These are phyloP conservation scores for Citrus australasica DNA, from an alignment of 345 rosid species.

Conservation along the genomic window DNA sequence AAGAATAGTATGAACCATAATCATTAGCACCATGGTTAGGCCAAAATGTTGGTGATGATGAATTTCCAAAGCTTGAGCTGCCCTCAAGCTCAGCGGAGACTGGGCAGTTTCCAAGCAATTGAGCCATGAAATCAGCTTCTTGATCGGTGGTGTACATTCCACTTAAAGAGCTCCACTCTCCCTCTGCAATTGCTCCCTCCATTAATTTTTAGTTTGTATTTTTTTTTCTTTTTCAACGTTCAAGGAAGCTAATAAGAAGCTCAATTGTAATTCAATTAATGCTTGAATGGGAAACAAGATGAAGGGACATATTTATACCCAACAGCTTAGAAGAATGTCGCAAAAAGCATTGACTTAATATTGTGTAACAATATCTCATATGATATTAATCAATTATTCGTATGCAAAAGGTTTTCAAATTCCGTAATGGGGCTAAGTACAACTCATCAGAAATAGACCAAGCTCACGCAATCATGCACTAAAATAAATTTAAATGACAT, in stretches of 20 bases:
- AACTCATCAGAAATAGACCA: slow-evolving; percentile 28
- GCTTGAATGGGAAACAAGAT: slow-evolving; percentile 19
- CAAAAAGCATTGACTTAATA: slow-evolving; percentile 20
- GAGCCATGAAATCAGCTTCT: slow-evolving; percentile 74
- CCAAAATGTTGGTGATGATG: slow-evolving; percentile 32
- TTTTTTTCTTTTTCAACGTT: too few relatives aligned
- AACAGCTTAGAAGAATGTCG: slow-evolving; percentile 18
- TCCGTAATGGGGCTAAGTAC: slow-evolving; percentile 30
- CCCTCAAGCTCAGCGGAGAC: slow-evolving; percentile 17
- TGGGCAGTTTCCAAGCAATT: slow-evolving; percentile 42
- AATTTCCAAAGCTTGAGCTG: slow-evolving; percentile 17
- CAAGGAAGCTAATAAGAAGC: not conserved
- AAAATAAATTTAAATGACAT: slow-evolving; percentile 1
- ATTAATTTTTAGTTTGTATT: too few relatives aligned
- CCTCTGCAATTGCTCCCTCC: slow-evolving; percentile 23
- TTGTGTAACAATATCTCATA: slow-evolving; percentile 16
- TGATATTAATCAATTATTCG: slow-evolving; percentile 28
- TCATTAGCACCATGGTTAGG: slow-evolving; percentile 19
- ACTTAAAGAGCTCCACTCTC: slow-evolving; percentile 55
- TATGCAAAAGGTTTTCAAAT: slow-evolving; percentile 1
- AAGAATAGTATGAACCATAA: slow-evolving; percentile 14
- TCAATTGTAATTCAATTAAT: not conserved
- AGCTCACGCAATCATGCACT: slow-evolving; percentile 10
- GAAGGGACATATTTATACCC: slow-evolving; percentile 25
- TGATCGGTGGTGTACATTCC: slow-evolving; percentile 18